Percentiles rank a stretch among this genome's conserved stretches.
Conservation (phyloP, 192 early-diverging fungal species). For the Entomortierella parvispora region DNA sequence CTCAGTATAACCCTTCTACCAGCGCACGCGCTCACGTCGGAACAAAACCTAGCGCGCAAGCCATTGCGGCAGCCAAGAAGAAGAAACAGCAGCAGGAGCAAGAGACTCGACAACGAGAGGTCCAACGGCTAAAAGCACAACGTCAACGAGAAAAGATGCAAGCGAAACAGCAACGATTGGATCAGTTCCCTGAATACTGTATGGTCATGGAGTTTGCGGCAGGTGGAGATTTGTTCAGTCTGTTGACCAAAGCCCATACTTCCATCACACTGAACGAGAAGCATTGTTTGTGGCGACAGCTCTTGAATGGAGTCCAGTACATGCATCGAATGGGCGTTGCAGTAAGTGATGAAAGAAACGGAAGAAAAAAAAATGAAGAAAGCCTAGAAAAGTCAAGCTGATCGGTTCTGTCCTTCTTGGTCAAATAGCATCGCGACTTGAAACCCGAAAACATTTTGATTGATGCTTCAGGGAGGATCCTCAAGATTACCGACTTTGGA, state of each 20-base stretch:
- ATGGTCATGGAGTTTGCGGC: conserved; percentile 85
- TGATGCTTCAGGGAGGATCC: conserved; percentile 59
- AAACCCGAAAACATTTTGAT: conserved; percentile 87
- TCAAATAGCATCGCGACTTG: conserved; percentile 69
- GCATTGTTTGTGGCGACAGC: conserved; percentile 77
- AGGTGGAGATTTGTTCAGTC: conserved; percentile 78
- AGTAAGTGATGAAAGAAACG: no score
- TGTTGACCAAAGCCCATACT: conserved; percentile 65
- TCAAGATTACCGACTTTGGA: conserved; percentile 90
- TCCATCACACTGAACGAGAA: conserved; percentile 57
- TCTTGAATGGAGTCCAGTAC: conserved; percentile 76
- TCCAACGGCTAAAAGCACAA: conserved; percentile 32
- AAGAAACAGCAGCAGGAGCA: conserved; percentile 30
- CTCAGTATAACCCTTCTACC: background rate
- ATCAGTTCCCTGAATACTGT: conserved; percentile 63
- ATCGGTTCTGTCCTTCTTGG: background rate
- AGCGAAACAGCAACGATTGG: conserved; percentile 39
- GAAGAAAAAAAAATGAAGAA: no score
- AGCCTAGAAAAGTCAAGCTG: background rate
- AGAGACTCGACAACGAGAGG: conserved; percentile 21
- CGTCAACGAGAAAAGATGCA: conserved; percentile 16
- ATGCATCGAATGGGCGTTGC: conserved; percentile 82
- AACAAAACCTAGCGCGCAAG: background rate
- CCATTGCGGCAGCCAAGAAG: conserved; percentile 13
- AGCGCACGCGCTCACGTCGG: background rate